Evolutionary conservation across 352 stramenopile genomes (phyloP).

Genomic region (Pythium dissotocum): DNA sequence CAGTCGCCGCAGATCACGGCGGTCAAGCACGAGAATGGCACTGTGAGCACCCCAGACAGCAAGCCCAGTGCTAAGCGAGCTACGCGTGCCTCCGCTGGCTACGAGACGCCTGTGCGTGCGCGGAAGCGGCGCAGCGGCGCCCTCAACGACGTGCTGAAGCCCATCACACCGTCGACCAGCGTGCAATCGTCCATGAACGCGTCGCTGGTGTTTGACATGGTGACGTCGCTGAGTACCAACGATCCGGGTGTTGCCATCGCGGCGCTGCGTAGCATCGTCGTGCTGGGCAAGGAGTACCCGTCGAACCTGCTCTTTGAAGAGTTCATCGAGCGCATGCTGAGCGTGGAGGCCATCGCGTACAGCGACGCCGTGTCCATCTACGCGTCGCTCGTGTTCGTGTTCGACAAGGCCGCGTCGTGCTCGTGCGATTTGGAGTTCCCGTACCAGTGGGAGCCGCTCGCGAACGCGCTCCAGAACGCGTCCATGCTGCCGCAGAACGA

Average conservation of each 20-base stretch:
- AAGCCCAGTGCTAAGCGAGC: neutral
- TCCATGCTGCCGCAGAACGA: slow-evolving; percentile 41
- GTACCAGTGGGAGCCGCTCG: slow-evolving; percentile 67
- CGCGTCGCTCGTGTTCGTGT: slow-evolving; percentile 78
- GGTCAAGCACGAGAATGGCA: neutral
- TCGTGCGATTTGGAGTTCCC: slow-evolving; percentile 65
- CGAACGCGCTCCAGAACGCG: slow-evolving; percentile 59
- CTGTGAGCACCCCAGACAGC: neutral
- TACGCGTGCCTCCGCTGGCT: slow-evolving; percentile 1
- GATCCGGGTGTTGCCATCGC: slow-evolving; percentile 77
- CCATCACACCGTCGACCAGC: slow-evolving; percentile 56
- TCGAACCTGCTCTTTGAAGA: slow-evolving; percentile 80
- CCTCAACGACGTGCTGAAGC: slow-evolving; percentile 40
- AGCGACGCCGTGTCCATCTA: slow-evolving; percentile 75
- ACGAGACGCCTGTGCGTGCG: slow-evolving; percentile 15
- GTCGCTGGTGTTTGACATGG: slow-evolving; percentile 80
- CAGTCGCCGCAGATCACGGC: neutral
- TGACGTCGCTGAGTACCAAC: slow-evolving; percentile 82
- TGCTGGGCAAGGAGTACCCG: slow-evolving; percentile 81
- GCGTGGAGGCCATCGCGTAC: slow-evolving; percentile 67
- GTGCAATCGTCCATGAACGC: slow-evolving; percentile 79
- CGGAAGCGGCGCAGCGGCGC: slow-evolving; percentile 42
- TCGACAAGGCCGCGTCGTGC: slow-evolving; percentile 68
- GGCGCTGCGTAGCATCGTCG: slow-evolving; percentile 77
- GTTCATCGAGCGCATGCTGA: slow-evolving; percentile 80